Evolutionary conservation across 441 rosid genomes (phyloP).

Genomic region (Arabidopsis lyrata): DNA sequence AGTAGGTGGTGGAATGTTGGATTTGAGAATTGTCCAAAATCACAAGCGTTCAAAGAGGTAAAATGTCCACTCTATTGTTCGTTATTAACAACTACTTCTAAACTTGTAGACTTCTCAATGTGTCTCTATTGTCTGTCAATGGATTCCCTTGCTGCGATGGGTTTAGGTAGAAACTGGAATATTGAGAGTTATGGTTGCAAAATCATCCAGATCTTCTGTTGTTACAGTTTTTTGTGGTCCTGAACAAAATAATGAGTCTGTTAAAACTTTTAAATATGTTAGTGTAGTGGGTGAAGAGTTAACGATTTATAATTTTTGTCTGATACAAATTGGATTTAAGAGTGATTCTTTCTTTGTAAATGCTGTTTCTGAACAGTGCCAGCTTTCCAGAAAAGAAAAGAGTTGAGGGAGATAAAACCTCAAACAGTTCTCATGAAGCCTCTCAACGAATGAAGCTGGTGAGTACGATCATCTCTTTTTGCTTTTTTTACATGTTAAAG

Average conservation of each 20-base stretch:
- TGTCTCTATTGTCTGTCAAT: conserved; percentile 39
- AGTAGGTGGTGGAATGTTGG: conserved; percentile 54
- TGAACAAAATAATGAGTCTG: conserved; percentile 11
- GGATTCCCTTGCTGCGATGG: conserved; percentile 41
- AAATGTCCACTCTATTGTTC: conserved; percentile 31
- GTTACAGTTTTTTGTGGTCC: conserved; percentile 21
- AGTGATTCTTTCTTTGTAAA: conserved; percentile 32
- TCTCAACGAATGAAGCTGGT: conserved; percentile 71
- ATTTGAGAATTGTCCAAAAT: conserved; percentile 49
- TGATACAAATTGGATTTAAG: conserved; percentile 21
- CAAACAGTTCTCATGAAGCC: conserved; percentile 52
- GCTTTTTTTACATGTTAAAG: conserved; percentile 30
- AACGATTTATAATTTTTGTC: neutral
- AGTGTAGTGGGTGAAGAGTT: conserved; percentile 13
- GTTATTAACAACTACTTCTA: conserved; percentile 15
- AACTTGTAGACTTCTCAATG: conserved; percentile 31
- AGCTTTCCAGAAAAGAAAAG: conserved; percentile 78
- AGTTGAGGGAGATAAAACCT: conserved; percentile 54
- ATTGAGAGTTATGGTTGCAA: conserved; percentile 36
- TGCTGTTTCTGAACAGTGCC: conserved; percentile 46
- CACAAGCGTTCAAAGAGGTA: conserved; percentile 92
- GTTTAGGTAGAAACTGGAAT: conserved; percentile 36
- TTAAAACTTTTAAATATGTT: neutral
- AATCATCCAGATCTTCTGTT: conserved; percentile 32
- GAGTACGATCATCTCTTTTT: conserved; percentile 42